Percentiles rank a stretch among this genome's conserved stretches.
Conservation (phyloP, 139 green algal species). For the Ettlia oleoabundans region DNA sequence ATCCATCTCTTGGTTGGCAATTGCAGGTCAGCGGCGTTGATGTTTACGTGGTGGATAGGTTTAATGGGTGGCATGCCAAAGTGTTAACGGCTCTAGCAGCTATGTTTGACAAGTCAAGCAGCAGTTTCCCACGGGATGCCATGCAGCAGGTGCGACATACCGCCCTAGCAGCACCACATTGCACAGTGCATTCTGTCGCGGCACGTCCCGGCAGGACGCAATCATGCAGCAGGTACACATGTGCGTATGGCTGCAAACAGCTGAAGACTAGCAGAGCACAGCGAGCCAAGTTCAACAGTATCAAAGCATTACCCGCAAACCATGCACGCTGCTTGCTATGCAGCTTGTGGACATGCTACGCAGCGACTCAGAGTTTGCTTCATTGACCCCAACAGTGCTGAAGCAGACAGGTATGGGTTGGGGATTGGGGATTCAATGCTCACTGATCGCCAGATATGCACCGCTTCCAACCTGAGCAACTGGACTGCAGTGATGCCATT, state of each 20-base stretch:
- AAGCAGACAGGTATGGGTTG: conserved; percentile 37
- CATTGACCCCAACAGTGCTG: conserved; percentile 46
- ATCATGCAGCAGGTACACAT: too few species aligned
- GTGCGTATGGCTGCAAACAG: too few species aligned
- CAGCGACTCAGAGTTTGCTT: conserved; percentile 20
- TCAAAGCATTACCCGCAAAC: too few species aligned
- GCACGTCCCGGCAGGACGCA: too few species aligned
- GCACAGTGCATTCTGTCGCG: not conserved
- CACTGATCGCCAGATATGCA: too few species aligned
- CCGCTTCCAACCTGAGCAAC: not conserved
- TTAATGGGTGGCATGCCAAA: conserved; percentile 85
- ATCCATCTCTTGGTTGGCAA: not conserved
- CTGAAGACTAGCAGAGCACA: too few species aligned
- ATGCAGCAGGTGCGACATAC: conserved; percentile 34
- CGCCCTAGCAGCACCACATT: too few species aligned
- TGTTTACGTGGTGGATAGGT: conserved; percentile 80
- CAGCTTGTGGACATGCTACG: conserved; percentile 27
- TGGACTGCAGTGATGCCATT: conserved; percentile 77
- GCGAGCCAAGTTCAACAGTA: too few species aligned
- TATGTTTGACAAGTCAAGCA: conserved; percentile 45
- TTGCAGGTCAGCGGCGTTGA: conserved; percentile 57
- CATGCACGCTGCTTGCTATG: not conserved
- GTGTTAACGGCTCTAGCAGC: conserved; percentile 35
- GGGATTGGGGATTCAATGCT: too few species aligned
- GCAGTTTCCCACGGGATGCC: conserved; percentile 58